Evolutionary conservation across 202 grass and related monocot genomes (phyloP), one percentile per base, ranked within the genome.

Genomic region (Eragrostis tef): DNA sequence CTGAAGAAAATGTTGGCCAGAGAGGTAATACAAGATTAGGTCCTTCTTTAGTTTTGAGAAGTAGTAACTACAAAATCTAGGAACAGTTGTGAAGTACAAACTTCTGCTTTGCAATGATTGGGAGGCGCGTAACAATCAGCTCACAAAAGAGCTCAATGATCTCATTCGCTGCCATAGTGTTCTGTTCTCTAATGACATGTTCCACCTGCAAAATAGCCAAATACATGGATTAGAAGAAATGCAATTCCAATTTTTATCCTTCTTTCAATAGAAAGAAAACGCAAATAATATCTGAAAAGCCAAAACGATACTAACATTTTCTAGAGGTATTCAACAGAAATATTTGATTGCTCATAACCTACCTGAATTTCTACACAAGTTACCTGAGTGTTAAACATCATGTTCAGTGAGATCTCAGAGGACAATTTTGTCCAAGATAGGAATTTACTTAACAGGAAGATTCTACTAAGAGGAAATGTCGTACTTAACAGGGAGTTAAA

Each of bases 181-280:
- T 99, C 78, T 99, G 92, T 74, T 99, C 93, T 86, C 93, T 95
- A 84, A 99, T 99, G 49, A 99, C 96, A 88, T 99, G 93, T 72
- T 99, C 96, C 5, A 99, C 96, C 93, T 99, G 73, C 78, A 91
- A 48, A 85, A 66, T 66, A 17, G 36, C 27, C 53, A 83, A 45
- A 24, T 65, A 53, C 19, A 45, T 49, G 47, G 20, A 64, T 83
- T 34, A 42, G 27, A 63, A 24, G 41, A 52, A 15, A 71, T 58
- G 19, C 20, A 7, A 0, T 63, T 36, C 14, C 4, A 65, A 64
- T 60, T 76, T 9, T 26, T 53, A 17, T 46, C 47, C 25, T 79
- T n/a, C 64, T 74, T 11, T 3, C 2, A 0, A 47, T 24, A 8
- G 20, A 64, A 3, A 64, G 24, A 78, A 1, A 22, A 46, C 21